phyloP scores from a whole-genome alignment of 345 rosid genomes.

The Kernera saxatilis region DNA sequence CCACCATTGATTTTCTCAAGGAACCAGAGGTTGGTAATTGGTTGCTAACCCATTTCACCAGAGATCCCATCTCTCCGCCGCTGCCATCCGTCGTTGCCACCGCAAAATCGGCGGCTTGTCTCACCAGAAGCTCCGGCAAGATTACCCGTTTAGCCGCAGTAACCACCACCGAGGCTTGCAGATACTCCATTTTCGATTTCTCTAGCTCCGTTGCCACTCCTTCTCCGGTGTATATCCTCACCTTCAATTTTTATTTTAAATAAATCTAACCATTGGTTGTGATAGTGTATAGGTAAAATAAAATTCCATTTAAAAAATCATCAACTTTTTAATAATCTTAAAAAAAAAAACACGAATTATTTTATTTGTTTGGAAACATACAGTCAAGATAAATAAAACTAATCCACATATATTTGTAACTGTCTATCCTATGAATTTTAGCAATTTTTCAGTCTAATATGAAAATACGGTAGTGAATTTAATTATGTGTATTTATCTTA shows the following conservation, averaged over 20 bases:
- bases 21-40: slow-evolving; percentile 84
- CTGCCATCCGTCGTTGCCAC: slow-evolving; percentile 20
- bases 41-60: slow-evolving; percentile 86
- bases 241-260: slow-evolving; percentile 37
- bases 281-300: background rate
- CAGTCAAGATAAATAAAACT: no score
- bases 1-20: slow-evolving; percentile 82
- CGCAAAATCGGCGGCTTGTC: slow-evolving; percentile 54
- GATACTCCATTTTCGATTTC: slow-evolving; percentile 79
- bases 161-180: slow-evolving; percentile 76
- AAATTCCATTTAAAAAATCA: no score
- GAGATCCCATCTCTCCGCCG: slow-evolving; percentile 35
- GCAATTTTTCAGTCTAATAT: no score
- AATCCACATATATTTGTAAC: no score
- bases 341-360: no score
- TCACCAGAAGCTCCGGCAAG: slow-evolving; percentile 68
- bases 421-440: no score
- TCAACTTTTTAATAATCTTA: no score
- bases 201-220: slow-evolving; percentile 62
- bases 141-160: slow-evolving; percentile 52
- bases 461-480: no score
- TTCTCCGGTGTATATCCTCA: slow-evolving; percentile 76
- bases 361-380: no score
- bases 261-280: background rate
- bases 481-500: no score